Percentiles rank a stretch among this genome's conserved stretches.
Conservation (phyloP, 306 rosid species). For the Medicago arabica region DNA sequence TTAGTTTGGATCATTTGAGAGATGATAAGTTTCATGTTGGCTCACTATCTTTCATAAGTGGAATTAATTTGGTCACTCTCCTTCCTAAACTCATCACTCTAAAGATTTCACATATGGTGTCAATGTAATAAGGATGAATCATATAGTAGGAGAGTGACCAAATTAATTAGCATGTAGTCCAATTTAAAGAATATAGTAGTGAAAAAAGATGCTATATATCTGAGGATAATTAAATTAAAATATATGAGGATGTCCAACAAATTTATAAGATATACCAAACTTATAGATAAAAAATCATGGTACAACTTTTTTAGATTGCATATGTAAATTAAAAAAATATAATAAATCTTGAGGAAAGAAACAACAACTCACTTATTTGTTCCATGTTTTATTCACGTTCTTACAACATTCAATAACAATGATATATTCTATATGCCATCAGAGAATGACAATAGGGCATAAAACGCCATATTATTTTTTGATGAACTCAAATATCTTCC, state of each 20-base stretch:
- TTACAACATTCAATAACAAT: conserved; percentile 11
- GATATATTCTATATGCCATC: conserved; percentile 31
- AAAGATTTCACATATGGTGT: too few species aligned
- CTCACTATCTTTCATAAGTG: too few species aligned
- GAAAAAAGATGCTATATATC: background rate
- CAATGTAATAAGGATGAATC: too few species aligned
- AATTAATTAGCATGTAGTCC: background rate
- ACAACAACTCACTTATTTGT: conserved; percentile 31
- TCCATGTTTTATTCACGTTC: conserved; percentile 24
- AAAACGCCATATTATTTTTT: conserved; percentile 17
- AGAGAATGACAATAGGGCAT: conserved; percentile 37
- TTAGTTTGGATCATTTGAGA: too few species aligned
- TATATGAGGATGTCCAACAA: background rate
- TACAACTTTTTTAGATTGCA: background rate
- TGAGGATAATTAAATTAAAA: background rate
- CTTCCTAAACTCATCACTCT: too few species aligned
- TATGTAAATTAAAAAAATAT: background rate
- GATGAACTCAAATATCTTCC: background rate
- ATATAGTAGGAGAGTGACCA: too few species aligned
- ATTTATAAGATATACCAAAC: background rate
- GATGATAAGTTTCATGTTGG: background rate
- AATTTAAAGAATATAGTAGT: background rate
- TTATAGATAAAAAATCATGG: background rate
- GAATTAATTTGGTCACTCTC: too few species aligned
- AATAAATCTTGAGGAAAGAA: conserved; percentile 4